These are phyloP conservation scores for Talaromyces proteolyticus DNA, from an alignment of 495 filamentous ascomycete genomes.

Conservation along the genomic window DNA sequence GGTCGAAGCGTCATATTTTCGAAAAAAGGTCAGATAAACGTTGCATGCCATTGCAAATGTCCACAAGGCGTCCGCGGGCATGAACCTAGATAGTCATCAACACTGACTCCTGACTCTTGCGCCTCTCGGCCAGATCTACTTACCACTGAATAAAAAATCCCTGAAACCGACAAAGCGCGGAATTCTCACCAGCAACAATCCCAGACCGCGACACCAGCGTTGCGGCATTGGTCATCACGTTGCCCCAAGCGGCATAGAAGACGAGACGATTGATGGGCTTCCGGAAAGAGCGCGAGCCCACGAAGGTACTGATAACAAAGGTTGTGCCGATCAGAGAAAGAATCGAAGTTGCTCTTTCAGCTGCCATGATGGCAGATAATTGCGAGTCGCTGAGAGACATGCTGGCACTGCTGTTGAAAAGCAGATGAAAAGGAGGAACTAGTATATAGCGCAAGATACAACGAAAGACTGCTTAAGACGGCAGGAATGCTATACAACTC, in stretches of 20 bases:
- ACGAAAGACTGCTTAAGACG: too few relatives aligned
- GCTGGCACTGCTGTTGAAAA: too few relatives aligned
- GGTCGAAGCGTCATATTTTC: slow-evolving; percentile 60
- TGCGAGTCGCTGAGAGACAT: slow-evolving; percentile 10
- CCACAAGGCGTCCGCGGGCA: slow-evolving; percentile 72
- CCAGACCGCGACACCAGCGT: slow-evolving; percentile 66
- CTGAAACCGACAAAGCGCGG: slow-evolving; percentile 67
- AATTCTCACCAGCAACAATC: slow-evolving; percentile 31
- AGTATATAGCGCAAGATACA: too few relatives aligned
- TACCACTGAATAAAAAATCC: slow-evolving; percentile 72
- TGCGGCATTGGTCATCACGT: slow-evolving; percentile 73
- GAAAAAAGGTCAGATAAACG: slow-evolving; percentile 82
- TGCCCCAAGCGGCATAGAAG: slow-evolving; percentile 82
- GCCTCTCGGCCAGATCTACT: too few relatives aligned
- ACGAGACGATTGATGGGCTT: slow-evolving; percentile 88
- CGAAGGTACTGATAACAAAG: slow-evolving; percentile 71
- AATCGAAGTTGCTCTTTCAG: slow-evolving; percentile 63
- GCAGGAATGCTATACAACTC: too few relatives aligned
- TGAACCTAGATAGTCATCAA: slow-evolving; percentile 50
- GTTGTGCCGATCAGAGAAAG: slow-evolving; percentile 67
- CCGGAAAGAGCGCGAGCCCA: slow-evolving; percentile 36
- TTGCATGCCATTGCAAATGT: slow-evolving; percentile 84
- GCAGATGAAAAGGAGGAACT: too few relatives aligned
- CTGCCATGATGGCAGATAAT: slow-evolving; percentile 44
- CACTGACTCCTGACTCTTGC: not conserved